Conservation (phyloP, 2,329 filamentous ascomycete species). For the Clonostachys rhizophaga region DNA sequence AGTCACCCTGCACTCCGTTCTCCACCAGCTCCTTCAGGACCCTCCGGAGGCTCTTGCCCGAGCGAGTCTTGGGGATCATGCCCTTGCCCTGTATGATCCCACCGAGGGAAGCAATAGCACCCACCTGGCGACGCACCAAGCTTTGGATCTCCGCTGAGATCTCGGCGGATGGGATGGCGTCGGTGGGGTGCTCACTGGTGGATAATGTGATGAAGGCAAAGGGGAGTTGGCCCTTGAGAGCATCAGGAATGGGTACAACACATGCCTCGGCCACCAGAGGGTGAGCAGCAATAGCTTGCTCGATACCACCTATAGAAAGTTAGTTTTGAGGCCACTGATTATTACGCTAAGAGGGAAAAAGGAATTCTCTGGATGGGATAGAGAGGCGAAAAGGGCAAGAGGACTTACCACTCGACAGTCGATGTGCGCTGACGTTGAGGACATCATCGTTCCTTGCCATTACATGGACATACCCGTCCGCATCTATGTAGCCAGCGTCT, state of each 20-base stretch:
- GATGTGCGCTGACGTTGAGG: conserved; percentile 92
- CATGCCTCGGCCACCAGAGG: conserved; percentile 76
- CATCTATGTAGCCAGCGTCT: conserved; percentile 82
- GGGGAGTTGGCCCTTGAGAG: conserved; percentile 83
- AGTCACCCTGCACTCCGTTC: conserved; percentile 70
- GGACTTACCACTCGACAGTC: conserved; percentile 73
- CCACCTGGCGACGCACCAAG: conserved; percentile 75
- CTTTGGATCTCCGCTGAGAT: conserved; percentile 61
- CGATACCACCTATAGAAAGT: conserved; percentile 63
- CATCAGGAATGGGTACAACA: conserved; percentile 80
- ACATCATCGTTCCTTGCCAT: conserved; percentile 75
- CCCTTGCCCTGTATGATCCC: conserved; percentile 80
- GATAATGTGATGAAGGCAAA: conserved; percentile 76
- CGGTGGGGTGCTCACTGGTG: conserved; percentile 38
- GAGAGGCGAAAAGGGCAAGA: not conserved
- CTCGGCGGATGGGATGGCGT: conserved; percentile 40
- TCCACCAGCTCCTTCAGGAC: conserved; percentile 82
- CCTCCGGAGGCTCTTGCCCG: conserved; percentile 83
- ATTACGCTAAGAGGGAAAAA: not conserved
- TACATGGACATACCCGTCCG: conserved; percentile 62
- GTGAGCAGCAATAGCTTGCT: conserved; percentile 84
- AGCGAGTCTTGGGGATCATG: conserved; percentile 88
- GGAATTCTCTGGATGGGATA: not conserved
- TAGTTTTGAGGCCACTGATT: not conserved
- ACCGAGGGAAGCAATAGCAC: conserved; percentile 79